These are phyloP conservation scores for Talaromyces sp. DNA, from an alignment of 2,329 filamentous ascomycete species.

Conservation along the genomic window DNA sequence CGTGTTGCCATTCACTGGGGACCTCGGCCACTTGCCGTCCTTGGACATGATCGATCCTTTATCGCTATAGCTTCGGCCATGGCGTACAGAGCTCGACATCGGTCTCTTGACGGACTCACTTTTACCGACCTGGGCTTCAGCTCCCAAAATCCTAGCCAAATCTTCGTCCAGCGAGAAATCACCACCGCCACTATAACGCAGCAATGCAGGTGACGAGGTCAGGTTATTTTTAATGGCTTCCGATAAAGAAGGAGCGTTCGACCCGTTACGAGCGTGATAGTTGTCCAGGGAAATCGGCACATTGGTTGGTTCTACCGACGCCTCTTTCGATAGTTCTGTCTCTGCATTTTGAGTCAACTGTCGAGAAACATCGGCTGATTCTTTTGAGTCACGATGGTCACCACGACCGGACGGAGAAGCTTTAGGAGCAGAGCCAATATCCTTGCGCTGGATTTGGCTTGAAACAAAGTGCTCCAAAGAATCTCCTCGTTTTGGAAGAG, in stretches of 20 bases:
- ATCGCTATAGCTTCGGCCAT: conserved; percentile 83
- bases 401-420: neutral
- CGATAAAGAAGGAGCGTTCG: conserved; percentile 43
- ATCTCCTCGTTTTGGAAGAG: conserved; percentile 57
- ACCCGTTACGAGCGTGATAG: conserved; percentile 45
- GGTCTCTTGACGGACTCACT: conserved; percentile 78
- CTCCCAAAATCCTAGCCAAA: conserved; percentile 80
- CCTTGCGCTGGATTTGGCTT: conserved; percentile 63
- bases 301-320: neutral
- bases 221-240: conserved; percentile 38
- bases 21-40: conserved; percentile 69
- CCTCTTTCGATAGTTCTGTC: conserved; percentile 49
- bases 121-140: conserved; percentile 58
- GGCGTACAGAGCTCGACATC: conserved; percentile 89
- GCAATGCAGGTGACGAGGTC: conserved; percentile 63
- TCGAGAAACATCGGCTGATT: conserved; percentile 5
- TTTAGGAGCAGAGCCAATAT: conserved; percentile 43
- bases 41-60: conserved; percentile 55
- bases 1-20: conserved; percentile 51
- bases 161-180: conserved; percentile 96
- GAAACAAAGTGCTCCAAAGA: conserved; percentile 51
- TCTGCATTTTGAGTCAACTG: conserved; percentile 7
- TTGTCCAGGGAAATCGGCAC: conserved; percentile 20
- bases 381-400: conserved; percentile 10
- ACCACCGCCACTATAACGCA: conserved; percentile 71